Base-by-base conservation (phyloP, 768 basidiomycete species). In the Sarcomyxa edulis region DNA sequence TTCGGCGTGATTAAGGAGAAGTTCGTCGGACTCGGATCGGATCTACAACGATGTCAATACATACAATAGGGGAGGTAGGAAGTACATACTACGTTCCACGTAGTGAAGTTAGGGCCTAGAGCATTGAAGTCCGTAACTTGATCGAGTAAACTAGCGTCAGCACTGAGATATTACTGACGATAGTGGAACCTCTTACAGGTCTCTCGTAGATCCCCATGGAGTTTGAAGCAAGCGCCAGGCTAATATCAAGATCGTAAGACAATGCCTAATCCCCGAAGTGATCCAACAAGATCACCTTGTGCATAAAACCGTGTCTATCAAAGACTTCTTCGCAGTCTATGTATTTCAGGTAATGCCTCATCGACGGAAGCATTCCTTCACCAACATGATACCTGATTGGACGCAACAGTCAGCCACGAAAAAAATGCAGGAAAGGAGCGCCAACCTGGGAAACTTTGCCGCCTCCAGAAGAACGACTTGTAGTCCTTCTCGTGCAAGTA, bases 281-380 rank as follows among this genome's bases (percentile, higher is more conserved):
- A 6, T 35, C 15, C 7, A 10, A 32, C 33, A 22, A 7, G 11
- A 22, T 6, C 5, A 77, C 75, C 68, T 78, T 78, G 31, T 45
- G 45, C 11, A 52, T 55, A 48, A 78, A 78, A 1, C 74, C 73
- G 48, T 62, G 52, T 1, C 51, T 43, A 3, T 51, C 57, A 7
- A 75, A 45, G 38, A 69, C 67, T 9, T 68, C 54, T 37, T 75
- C 72, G 6, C 66, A 63, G 26, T 55, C 72, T 42, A 79, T 76
- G 46, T 71, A 76, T 26, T 64, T 52, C 19, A 79, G 64, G 43
- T 69, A 76, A 37, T 72, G 68, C 12, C 75, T 62, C 32, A 71
- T 60, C 1, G 76, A 55, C 1, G 56, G 45, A 19, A 62, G 43
- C 45, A 55, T 44, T 19, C 53, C 48, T 40, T 55, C 54, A 11